Evolutionary conservation across 441 rosid genomes (phyloP), one percentile per base, ranked within the genome.

Genomic region (Bocquillonia castaneifolia): DNA sequence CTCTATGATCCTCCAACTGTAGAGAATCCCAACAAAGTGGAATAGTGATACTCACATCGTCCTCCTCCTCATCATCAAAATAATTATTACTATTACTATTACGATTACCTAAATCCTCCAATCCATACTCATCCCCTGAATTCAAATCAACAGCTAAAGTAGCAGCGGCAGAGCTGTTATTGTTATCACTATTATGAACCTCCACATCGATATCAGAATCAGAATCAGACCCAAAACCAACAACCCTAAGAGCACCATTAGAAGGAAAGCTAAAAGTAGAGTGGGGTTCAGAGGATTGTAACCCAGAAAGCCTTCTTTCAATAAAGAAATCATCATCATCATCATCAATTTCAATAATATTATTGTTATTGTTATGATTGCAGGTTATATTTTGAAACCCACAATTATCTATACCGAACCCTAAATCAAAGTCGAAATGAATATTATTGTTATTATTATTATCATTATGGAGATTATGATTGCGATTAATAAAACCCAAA

Each of bases 21-120:
- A 89, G 81, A 7, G 97, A 80, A 71, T 88, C 94, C 94, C 90
- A 91, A 73, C 83, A 70, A 48, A 89, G 78, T 47, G 87, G 85
- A 60, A 83, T 77, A 28, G 78, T 72, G 59, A 81, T 82, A 68
- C 82, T 76, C 7, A 57, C 85, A 72, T 76, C 87, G 40, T 75
- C 92, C 8, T 78, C 87, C 20, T 71, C 83, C 26, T 76, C 80
- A 55, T 78, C 78, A 54, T 79, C 64, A 69, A 63, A 65, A 61
- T 52, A 59, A 39, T n/a, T 45, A 32, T 34, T 44, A 40, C 44
- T 36, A 50, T 63, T 17, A 31, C 55, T 42, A 25, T n/a, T 37
- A 25, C 42, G 40, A 58, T 74, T 69, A n/a, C 26, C 70, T 23
- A 74, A 10, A 64, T 36, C 54, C 20, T 57, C 67, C 60, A 66